Evolutionary conservation across 805 yeast species (phyloP).

Genomic region (Cyberlindnera meyerae): DNA sequence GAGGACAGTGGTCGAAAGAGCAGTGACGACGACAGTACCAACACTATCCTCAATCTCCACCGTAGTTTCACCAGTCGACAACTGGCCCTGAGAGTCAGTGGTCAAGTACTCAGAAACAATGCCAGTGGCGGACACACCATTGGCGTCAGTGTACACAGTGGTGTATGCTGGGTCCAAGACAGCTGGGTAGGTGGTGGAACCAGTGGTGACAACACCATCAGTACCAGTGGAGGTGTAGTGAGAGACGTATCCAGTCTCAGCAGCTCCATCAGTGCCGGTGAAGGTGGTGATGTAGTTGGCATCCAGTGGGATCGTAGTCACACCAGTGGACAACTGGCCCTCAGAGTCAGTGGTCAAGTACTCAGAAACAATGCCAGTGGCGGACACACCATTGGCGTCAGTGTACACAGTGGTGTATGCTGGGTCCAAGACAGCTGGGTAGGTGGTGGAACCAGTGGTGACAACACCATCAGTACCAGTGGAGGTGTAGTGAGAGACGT

Average conservation of each 20-base stretch:
- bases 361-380: conserved; percentile 5
- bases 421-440: background rate
- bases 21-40: too few relatives aligned
- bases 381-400: conserved; percentile 4
- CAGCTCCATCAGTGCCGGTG: conserved; percentile 6
- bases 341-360: conserved; percentile 7
- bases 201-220: conserved; percentile 1
- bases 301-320: conserved; percentile 1
- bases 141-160: conserved; percentile 8
- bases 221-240: conserved; percentile 5
- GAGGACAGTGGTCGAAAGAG: too few relatives aligned
- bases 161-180: conserved; percentile 4
- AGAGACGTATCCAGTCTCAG: conserved; percentile 7
- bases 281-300: too few relatives aligned
- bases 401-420: conserved; percentile 11
- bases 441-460: conserved; percentile 2
- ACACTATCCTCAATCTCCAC: background rate
- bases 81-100: conserved; percentile 6
- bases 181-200: conserved; percentile 1
- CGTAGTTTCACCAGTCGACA: conserved; percentile 3
- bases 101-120: conserved; percentile 5
- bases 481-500: conserved; percentile 5
- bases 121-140: conserved; percentile 6
- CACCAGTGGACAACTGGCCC: conserved; percentile 4
- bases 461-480: conserved; percentile 1